Base-by-base conservation (phyloP, 768 basidiomycete species). In the Mycena crocata region DNA sequence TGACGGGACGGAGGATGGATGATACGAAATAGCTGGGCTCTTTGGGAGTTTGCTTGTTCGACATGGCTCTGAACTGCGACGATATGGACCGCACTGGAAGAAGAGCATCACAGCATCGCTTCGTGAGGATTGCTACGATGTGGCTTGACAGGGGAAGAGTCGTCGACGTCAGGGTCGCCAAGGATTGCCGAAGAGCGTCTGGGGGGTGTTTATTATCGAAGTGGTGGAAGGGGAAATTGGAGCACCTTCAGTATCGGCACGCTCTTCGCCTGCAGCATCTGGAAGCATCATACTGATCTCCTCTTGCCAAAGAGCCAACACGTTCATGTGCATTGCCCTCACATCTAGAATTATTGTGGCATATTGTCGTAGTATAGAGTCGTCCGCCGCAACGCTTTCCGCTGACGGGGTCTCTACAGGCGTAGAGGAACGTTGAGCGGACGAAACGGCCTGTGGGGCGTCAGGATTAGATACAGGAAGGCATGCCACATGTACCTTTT, bases 11-110 rank as follows among this genome's bases (percentile, higher is more conserved):
- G 35, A 99, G 82, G 62, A 99, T 90, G 35, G 87, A 84, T 1
- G 88, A 80, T 3, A 98, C 88, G 73, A 97, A 99, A 75, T 94
- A 91, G 73, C 95, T 98, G 26, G 95, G 89, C 73, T 93, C 93
- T 17, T 84, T 86, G 1, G 94, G 90, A 66, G 83, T 80, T 5
- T 88, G 87, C 75, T 90, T 90, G 77, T 86, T 89, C 56, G 92
- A 87, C 90, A 91, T 90, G 19, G 93, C 93, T 57, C 96, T 87
- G 72, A 96, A 93, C 72, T 98, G 96, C 0, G 93, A 91, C 1
- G 95, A 94, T 73, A 98, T 93, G 0, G 93, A 92, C 51, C 93
- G 87, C 63, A 98, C 93, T 17, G 92, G 89, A 32, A 91, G 86
- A 46, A 99, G 86, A 10, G 90, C 89, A 69, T 98, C 96, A 66